Percentiles rank a stretch among this genome's conserved stretches.
Conservation (phyloP, 208 protist species). For the Trypanosoma brucei region DNA sequence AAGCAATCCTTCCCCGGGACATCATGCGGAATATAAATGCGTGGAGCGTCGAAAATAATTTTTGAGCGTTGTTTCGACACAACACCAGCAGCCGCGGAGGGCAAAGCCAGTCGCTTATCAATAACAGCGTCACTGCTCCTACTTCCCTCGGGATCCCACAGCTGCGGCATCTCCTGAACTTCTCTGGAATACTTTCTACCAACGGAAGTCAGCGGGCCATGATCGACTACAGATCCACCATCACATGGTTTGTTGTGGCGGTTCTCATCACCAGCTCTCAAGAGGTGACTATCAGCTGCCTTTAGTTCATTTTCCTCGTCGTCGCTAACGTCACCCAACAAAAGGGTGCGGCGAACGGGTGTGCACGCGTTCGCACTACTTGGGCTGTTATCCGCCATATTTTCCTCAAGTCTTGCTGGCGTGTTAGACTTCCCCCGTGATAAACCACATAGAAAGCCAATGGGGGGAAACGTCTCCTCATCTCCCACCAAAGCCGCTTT, state of each 20-base stretch:
- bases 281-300: neutral
- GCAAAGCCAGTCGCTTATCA: neutral
- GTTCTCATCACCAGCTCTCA: neutral
- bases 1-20: slow-evolving; percentile 8
- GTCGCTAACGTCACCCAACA: slow-evolving; percentile 3
- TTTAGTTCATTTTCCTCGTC: neutral
- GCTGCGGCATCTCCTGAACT: slow-evolving; percentile 11
- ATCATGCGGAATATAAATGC: slow-evolving; percentile 24
- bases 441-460: neutral
- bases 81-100: neutral
- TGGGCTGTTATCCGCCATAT: neutral
- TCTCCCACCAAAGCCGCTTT: neutral
- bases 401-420: neutral
- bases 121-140: neutral
- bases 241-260: neutral
- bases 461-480: too few species aligned
- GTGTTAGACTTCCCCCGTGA: neutral
- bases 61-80: neutral
- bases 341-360: slow-evolving; percentile 2
- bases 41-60: neutral
- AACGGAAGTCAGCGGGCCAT: too few species aligned
- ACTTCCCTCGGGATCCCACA: slow-evolving; percentile 9
- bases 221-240: too few species aligned
- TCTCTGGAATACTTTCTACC: neutral
- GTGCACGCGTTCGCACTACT: slow-evolving; percentile 1